A percentile compares a stretch with the other conserved stretches of the same genome.
These are phyloP conservation scores for Lactifluus subvellereus DNA, from an alignment of 768 basidiomycete species.

Conservation along the genomic window DNA sequence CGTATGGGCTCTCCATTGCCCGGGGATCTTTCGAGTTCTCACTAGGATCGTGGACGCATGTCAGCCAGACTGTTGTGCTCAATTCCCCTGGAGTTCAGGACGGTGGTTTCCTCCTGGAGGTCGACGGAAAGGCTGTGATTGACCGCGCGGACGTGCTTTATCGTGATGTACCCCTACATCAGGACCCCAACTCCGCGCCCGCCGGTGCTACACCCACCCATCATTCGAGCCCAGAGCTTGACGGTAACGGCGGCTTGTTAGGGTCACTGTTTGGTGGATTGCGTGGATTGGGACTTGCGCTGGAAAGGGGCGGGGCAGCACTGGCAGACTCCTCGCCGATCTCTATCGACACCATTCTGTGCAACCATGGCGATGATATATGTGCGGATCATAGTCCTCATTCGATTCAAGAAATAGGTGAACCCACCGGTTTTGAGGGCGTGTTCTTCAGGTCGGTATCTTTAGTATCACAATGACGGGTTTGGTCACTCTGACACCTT, in stretches of 20 bases:
- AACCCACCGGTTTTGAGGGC: conserved; percentile 36
- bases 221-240: background rate
- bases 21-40: conserved; percentile 63
- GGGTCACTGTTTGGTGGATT: background rate
- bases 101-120: conserved; percentile 57
- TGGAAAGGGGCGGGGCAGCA: background rate
- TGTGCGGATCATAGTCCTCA: background rate
- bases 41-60: conserved; percentile 62
- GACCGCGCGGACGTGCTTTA: conserved; percentile 56
- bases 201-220: conserved; percentile 18
- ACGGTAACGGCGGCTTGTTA: background rate
- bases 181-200: conserved; percentile 20
- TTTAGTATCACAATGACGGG: background rate
- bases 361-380: background rate
- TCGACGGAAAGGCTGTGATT: conserved; percentile 54
- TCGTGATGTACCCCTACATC: conserved; percentile 31
- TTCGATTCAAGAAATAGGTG: background rate
- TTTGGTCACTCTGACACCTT: background rate
- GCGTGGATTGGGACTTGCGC: background rate
- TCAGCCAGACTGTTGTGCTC: conserved; percentile 62
- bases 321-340: background rate
- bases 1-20: conserved; percentile 71
- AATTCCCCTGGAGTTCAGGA: conserved; percentile 71
- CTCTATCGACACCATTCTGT: background rate
- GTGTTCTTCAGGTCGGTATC: conserved; percentile 67